Conservation (phyloP, 2,329 filamentous ascomycete species). For the Zarea fungicola region DNA sequence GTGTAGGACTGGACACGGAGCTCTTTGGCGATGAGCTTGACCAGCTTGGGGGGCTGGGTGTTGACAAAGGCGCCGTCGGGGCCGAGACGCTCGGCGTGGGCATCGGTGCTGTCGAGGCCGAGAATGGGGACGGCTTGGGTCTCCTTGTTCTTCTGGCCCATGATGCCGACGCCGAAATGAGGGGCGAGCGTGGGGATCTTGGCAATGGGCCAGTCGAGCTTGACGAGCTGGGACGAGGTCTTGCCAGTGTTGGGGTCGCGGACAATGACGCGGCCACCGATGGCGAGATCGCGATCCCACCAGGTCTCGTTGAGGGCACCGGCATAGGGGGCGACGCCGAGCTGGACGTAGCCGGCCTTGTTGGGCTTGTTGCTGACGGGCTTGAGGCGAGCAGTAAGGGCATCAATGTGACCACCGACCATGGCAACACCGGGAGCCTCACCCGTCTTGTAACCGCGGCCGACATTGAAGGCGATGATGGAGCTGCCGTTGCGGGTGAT, state of each 20-base stretch:
- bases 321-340: slow-evolving; percentile 90
- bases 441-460: slow-evolving; percentile 72
- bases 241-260: slow-evolving; percentile 67
- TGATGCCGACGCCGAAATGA: slow-evolving; percentile 78
- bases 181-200: slow-evolving; percentile 86
- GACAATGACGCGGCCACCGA: slow-evolving; percentile 84
- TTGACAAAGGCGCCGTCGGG: slow-evolving; percentile 66
- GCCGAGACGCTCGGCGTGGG: slow-evolving; percentile 44
- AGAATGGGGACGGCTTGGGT: slow-evolving; percentile 94
- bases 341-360: slow-evolving; percentile 79
- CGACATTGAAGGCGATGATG: slow-evolving; percentile 79
- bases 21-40: slow-evolving; percentile 73
- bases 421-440: slow-evolving; percentile 70
- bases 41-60: slow-evolving; percentile 79
- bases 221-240: slow-evolving; percentile 76
- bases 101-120: slow-evolving; percentile 69
- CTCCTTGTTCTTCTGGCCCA: slow-evolving; percentile 69
- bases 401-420: slow-evolving; percentile 88
- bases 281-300: slow-evolving; percentile 93
- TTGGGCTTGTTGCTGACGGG: slow-evolving; percentile 80
- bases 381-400: slow-evolving; percentile 85
- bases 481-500: slow-evolving; percentile 79
- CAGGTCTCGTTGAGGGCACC: slow-evolving; percentile 83
- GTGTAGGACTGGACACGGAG: slow-evolving; percentile 67
- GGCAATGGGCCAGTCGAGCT: slow-evolving; percentile 91